Evolutionary conservation across 345 rosid genomes (phyloP).

Genomic region (Eucalyptus guilfoylei): DNA sequence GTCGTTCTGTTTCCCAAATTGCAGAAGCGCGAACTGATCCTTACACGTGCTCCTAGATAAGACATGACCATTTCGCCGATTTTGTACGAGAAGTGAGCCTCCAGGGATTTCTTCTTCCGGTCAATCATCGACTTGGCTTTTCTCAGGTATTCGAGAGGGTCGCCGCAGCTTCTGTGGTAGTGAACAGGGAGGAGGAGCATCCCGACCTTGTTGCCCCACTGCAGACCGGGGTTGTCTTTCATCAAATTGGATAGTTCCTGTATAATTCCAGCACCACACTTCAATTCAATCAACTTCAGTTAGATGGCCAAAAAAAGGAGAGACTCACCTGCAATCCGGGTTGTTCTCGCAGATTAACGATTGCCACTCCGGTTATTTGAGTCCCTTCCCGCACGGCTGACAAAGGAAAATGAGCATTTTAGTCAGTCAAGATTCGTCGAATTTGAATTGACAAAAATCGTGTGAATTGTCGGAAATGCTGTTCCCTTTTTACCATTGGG

Average conservation of each 20-base stretch:
- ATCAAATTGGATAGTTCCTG: too few species aligned
- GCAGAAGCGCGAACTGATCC: background rate
- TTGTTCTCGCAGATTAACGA: too few species aligned
- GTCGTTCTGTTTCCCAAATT: background rate
- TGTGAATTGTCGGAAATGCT: background rate
- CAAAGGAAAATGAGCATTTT: background rate
- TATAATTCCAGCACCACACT: too few species aligned
- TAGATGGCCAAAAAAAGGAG: too few species aligned
- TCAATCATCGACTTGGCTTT: conserved; percentile 39
- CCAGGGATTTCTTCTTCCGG: conserved; percentile 33
- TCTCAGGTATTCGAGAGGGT: conserved; percentile 28
- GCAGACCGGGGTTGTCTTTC: background rate
- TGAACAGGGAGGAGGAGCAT: too few species aligned
- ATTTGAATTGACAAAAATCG: background rate
- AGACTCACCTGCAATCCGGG: too few species aligned
- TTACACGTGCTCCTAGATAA: conserved; percentile 29
- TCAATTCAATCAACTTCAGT: too few species aligned
- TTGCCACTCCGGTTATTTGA: too few species aligned
- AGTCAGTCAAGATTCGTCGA: background rate
- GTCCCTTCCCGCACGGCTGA: conserved; percentile 11
- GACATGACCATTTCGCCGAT: conserved; percentile 29
- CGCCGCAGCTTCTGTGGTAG: background rate
- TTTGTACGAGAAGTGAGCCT: conserved; percentile 36
- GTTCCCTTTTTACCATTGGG: conserved; percentile 22
- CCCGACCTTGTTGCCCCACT: conserved; percentile 8